Percentiles rank a stretch among this genome's conserved stretches.
Evolutionary conservation across 139 green algal genomes (phyloP).

Genomic region (Picochlorum sp.): DNA sequence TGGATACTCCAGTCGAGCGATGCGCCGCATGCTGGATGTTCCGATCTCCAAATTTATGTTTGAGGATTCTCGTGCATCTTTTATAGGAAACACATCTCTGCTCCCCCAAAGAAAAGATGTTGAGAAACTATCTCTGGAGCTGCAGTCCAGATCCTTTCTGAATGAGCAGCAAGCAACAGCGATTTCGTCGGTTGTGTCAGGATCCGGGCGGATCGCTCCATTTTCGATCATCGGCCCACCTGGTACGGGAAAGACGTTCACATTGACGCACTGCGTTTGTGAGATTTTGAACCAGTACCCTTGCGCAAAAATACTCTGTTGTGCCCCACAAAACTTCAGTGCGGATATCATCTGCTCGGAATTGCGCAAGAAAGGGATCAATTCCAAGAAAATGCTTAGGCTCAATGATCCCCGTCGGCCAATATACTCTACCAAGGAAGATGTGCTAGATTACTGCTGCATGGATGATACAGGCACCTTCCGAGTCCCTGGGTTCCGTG

Average conservation of each 20-base stretch:
- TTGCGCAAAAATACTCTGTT: conserved; percentile 30
- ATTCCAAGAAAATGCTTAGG: conserved; percentile 24
- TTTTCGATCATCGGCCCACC: conserved; percentile 57
- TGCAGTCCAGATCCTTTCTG: conserved; percentile 11
- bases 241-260: conserved; percentile 70
- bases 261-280: conserved; percentile 48
- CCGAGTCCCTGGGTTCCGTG: conserved; percentile 2
- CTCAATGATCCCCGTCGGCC: conserved; percentile 44
- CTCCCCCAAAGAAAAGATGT: too few species aligned
- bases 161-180: conserved; percentile 54
- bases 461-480: conserved; percentile 16
- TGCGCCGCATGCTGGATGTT: too few species aligned
- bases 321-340: conserved; percentile 38
- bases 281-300: conserved; percentile 26
- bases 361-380: conserved; percentile 22
- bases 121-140: not conserved
- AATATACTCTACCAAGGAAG: conserved; percentile 26
- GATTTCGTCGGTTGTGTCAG: conserved; percentile 37
- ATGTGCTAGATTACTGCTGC: conserved; percentile 32
- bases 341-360: conserved; percentile 46
- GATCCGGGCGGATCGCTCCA: conserved; percentile 17
- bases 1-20: too few species aligned
- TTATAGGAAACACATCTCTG: too few species aligned
- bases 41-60: too few species aligned
- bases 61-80: too few species aligned